These are phyloP conservation scores for Termitomyces titanicus DNA, from an alignment of 768 basidiomycete species.

Conservation along the genomic window DNA sequence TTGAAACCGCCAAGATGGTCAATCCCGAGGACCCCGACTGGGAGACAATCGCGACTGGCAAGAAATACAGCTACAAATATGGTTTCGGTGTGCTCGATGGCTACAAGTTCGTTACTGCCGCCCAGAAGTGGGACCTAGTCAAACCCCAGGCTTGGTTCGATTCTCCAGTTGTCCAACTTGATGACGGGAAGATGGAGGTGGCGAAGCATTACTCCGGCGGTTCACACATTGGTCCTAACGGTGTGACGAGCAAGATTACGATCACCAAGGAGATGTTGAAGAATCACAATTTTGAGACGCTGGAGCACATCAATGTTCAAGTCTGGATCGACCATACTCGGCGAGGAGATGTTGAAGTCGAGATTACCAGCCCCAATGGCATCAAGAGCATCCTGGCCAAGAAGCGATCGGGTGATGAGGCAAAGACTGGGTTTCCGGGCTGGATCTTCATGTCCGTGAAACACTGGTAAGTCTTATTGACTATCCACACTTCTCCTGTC, in stretches of 20 bases:
- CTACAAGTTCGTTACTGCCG: constrained; percentile 75
- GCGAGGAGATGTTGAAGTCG: constrained; percentile 92
- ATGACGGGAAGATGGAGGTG: constrained; percentile 52
- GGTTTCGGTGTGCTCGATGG: constrained; percentile 91
- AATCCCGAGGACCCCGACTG: constrained; percentile 92
- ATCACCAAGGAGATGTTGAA: constrained; percentile 64
- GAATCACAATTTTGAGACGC: constrained; percentile 73
- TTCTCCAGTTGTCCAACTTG: constrained; percentile 65
- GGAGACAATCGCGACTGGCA: constrained; percentile 73
- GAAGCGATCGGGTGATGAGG: constrained; percentile 60
- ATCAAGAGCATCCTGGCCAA: constrained; percentile 81
- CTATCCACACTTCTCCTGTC: constrained; percentile 6
- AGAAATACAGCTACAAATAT: constrained; percentile 81
- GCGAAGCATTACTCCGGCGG: constrained; percentile 59
- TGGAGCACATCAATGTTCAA: constrained; percentile 90
- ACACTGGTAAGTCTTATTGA: constrained; percentile 70
- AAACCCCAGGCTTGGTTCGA: constrained; percentile 93
- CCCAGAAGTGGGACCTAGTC: constrained; percentile 78
- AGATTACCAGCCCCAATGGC: constrained; percentile 80
- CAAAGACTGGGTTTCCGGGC: constrained; percentile 70
- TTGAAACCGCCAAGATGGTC: constrained; percentile 71
- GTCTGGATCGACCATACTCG: constrained; percentile 88
- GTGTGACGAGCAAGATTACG: constrained; percentile 64
- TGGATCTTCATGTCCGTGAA: constrained; percentile 99
- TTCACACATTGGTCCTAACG: constrained; percentile 56